A percentile compares a stretch with the other conserved stretches of the same genome.
Evolutionary conservation across 1,284 basidiomycete genomes (phyloP).

Genomic region (Fomitopsis palustris): DNA sequence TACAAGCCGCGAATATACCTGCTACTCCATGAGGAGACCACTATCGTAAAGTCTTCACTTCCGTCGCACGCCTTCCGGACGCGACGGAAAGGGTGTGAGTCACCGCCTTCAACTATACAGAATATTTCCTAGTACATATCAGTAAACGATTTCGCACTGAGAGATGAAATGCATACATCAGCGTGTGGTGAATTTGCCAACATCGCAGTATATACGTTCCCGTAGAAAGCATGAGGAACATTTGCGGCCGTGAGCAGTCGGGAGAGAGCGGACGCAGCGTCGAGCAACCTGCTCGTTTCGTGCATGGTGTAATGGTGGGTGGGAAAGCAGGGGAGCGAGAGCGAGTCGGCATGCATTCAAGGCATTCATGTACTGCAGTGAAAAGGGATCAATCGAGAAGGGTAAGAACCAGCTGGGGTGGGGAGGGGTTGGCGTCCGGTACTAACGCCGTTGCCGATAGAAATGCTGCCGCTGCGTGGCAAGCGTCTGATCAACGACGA

Average conservation of each 20-base stretch:
- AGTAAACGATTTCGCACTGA: not conserved
- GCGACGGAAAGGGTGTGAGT: conserved; percentile 48
- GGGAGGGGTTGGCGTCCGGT: conserved; percentile 17
- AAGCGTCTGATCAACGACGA: conserved; percentile 24
- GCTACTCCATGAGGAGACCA: conserved; percentile 52
- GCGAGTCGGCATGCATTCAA: conserved; percentile 20
- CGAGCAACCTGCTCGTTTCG: conserved; percentile 60
- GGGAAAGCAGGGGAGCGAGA: conserved; percentile 13
- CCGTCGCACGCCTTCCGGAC: conserved; percentile 50
- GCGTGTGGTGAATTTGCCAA: conserved; percentile 51
- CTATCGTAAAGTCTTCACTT: conserved; percentile 38
- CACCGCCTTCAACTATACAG: conserved; percentile 54
- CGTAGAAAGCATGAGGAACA: conserved; percentile 69
- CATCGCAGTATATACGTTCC: conserved; percentile 55
- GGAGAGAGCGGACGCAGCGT: conserved; percentile 61
- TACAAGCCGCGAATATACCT: conserved; percentile 30
- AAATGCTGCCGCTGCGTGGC: conserved; percentile 24
- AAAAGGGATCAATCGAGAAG: conserved; percentile 27
- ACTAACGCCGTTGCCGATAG: conserved; percentile 21
- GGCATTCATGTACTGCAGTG: conserved; percentile 22
- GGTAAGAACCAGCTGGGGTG: conserved; percentile 21
- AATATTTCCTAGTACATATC: conserved; percentile 43
- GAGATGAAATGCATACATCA: conserved; percentile 42
- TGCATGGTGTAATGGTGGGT: conserved; percentile 39
- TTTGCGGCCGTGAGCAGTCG: conserved; percentile 42